Evolutionary conservation across 2,329 filamentous ascomycete genomes (phyloP).

Genomic region (Ceratocystis alfenasii): DNA sequence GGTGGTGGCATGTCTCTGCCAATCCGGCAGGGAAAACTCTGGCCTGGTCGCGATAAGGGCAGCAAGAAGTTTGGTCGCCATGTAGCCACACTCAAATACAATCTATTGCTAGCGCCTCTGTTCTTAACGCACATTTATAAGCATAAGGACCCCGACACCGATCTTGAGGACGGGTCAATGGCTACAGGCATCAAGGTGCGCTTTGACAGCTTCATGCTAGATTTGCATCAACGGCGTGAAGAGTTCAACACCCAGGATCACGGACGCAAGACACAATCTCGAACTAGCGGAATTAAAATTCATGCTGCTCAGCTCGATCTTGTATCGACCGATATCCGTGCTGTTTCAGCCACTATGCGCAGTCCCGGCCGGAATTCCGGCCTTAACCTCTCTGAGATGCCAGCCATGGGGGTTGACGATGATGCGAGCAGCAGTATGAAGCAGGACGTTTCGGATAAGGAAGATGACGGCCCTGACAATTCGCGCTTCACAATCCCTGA

Average conservation of each 20-base stretch:
- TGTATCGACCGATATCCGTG: conserved; percentile 79
- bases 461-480: conserved; percentile 53
- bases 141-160: conserved; percentile 88
- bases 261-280: conserved; percentile 61
- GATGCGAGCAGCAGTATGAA: conserved; percentile 16
- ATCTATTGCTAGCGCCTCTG: conserved; percentile 76
- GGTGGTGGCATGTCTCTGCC: conserved; percentile 89
- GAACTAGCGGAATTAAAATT: conserved; percentile 88
- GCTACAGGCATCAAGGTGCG: conserved; percentile 94
- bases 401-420: conserved; percentile 11
- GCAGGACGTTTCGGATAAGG: conserved; percentile 28
- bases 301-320: conserved; percentile 90
- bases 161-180: conserved; percentile 61
- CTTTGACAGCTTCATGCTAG: conserved; percentile 93
- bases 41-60: conserved; percentile 86
- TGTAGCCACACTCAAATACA: conserved; percentile 97
- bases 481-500: conserved; percentile 93
- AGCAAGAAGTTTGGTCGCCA: conserved; percentile 98
- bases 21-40: conserved; percentile 80
- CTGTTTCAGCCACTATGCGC: conserved; percentile 79
- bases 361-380: conserved; percentile 32
- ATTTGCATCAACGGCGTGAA: conserved; percentile 86
- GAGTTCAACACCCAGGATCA: conserved; percentile 76
- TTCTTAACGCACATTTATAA: conserved; percentile 98
- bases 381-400: background rate